These are phyloP conservation scores for Xylaria castorea DNA, from an alignment of 495 filamentous ascomycete genomes.

Conservation along the genomic window DNA sequence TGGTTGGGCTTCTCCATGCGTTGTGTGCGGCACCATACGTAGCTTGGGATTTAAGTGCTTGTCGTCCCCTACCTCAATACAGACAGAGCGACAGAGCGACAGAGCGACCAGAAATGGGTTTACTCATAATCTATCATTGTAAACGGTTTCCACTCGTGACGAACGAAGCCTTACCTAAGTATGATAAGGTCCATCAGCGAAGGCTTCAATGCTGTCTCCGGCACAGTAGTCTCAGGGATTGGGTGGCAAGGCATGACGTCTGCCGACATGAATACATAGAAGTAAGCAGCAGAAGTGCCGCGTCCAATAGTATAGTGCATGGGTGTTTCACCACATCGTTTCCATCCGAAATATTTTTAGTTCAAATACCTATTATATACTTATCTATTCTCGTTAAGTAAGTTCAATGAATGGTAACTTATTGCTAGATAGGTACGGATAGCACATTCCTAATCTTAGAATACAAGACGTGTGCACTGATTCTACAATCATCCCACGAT, in stretches of 20 bases:
- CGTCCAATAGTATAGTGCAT: conserved; percentile 6
- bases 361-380: not conserved
- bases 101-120: not conserved
- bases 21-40: not conserved
- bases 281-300: not conserved
- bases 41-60: not conserved
- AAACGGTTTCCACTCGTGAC: not conserved
- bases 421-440: not conserved
- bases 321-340: conserved; percentile 11
- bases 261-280: conserved; percentile 15
- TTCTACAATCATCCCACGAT: not conserved
- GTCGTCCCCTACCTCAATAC: not conserved
- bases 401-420: not conserved
- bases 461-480: not conserved
- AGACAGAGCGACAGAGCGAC: not conserved
- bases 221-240: conserved; percentile 6
- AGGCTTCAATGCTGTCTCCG: not conserved
- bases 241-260: conserved; percentile 26
- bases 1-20: not conserved
- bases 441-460: not conserved
- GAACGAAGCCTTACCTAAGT: not conserved
- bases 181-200: not conserved
- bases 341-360: conserved; percentile 2
- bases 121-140: not conserved
- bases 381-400: not conserved